Conservation (phyloP, 352 stramenopile species). For the Phytophthora aleatoria region DNA sequence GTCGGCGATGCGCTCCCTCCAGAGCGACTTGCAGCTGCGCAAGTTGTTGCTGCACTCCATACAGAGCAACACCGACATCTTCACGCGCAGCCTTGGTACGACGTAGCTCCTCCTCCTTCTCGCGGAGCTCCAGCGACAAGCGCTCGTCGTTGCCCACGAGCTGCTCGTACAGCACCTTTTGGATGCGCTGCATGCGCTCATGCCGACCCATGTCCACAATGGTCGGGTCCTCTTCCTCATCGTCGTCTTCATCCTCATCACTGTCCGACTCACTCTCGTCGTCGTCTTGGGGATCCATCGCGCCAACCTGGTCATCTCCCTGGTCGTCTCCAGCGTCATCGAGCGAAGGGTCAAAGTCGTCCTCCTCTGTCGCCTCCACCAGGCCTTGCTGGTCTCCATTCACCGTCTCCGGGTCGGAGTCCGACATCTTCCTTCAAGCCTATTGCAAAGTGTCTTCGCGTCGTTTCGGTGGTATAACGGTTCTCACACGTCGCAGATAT, state of each 20-base stretch:
- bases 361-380: not conserved
- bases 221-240: conserved; percentile 67
- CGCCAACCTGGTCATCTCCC: conserved; percentile 2
- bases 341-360: conserved; percentile 7
- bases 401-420: not conserved
- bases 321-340: conserved; percentile 11
- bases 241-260: conserved; percentile 62
- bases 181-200: conserved; percentile 83
- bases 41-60: conserved; percentile 95
- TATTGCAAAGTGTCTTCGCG: conserved; percentile 9
- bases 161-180: conserved; percentile 85
- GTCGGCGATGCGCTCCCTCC: conserved; percentile 79
- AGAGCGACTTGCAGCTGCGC: conserved; percentile 91
- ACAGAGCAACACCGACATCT: conserved; percentile 91
- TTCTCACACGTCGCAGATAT: conserved; percentile 42
- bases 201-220: conserved; percentile 84
- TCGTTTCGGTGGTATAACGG: conserved; percentile 30
- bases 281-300: conserved; percentile 22
- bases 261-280: conserved; percentile 44
- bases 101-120: conserved; percentile 79
- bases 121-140: conserved; percentile 70
- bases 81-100: conserved; percentile 80
- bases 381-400: conserved; percentile 6
- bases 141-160: conserved; percentile 77
- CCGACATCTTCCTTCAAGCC: conserved; percentile 16